Evolutionary conservation across 2,329 filamentous ascomycete species (phyloP).

Genomic region (Neophaeococcomyces aloes): DNA sequence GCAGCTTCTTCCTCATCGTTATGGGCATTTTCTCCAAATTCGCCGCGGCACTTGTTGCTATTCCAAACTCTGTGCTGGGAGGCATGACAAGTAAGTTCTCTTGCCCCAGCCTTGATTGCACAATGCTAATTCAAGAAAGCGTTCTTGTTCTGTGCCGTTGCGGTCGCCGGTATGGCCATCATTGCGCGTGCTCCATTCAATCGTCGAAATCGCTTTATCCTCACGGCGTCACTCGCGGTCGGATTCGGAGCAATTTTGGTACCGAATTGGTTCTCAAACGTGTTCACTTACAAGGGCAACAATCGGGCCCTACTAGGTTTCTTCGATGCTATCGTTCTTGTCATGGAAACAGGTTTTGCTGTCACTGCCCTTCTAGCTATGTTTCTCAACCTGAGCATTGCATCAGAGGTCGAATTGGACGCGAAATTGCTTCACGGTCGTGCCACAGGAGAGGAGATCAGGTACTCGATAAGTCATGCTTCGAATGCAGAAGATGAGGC

Average conservation of each 20-base stretch:
- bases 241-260: slow-evolving; percentile 46
- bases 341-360: slow-evolving; percentile 54
- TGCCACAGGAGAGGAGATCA: too few relatives aligned
- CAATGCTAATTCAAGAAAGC: too few relatives aligned
- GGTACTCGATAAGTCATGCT: too few relatives aligned
- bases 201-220: slow-evolving; percentile 55
- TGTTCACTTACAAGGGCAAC: slow-evolving; percentile 36
- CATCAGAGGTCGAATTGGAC: too few relatives aligned
- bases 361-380: slow-evolving; percentile 64
- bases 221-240: slow-evolving; percentile 51
- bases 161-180: slow-evolving; percentile 56
- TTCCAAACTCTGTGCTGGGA: slow-evolving; percentile 42
- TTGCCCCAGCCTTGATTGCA: too few relatives aligned
- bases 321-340: slow-evolving; percentile 45
- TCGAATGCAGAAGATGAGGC: too few relatives aligned
- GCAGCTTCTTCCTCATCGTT: slow-evolving; percentile 54
- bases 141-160: slow-evolving; percentile 57
- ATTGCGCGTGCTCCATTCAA: slow-evolving; percentile 54
- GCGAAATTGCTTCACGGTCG: too few relatives aligned
- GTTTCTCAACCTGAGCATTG: slow-evolving; percentile 67
- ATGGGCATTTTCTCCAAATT: slow-evolving; percentile 65
- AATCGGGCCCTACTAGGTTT: slow-evolving; percentile 60
- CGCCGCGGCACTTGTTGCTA: slow-evolving; percentile 56
- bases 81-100: slow-evolving; percentile 47
- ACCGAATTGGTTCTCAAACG: slow-evolving; percentile 34